Percentiles rank a stretch among this genome's conserved stretches.
phyloP scores from a whole-genome alignment of 768 basidiomycete species.

The Pholiota molesta region DNA sequence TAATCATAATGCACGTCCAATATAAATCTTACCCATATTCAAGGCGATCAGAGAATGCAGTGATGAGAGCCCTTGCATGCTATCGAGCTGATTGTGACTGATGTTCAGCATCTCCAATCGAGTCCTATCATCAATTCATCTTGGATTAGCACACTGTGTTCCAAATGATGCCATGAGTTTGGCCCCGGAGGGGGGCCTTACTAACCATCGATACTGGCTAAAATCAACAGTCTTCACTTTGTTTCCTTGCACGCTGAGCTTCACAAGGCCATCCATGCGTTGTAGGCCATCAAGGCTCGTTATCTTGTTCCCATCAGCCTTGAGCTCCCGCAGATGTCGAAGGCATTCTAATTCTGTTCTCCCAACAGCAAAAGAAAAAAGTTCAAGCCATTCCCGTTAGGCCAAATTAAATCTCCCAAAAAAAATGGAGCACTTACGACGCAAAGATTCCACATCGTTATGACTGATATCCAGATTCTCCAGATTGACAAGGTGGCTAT shows the following conservation, averaged over 20 bases:
- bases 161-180: neutral
- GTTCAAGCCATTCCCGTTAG: conserved; percentile 8
- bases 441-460: conserved; percentile 87
- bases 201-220: conserved; percentile 66
- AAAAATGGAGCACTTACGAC: conserved; percentile 58
- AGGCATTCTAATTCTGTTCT: conserved; percentile 81
- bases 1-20: neutral
- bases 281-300: conserved; percentile 74
- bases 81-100: conserved; percentile 70
- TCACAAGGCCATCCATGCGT: conserved; percentile 78
- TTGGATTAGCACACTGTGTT: neutral
- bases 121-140: conserved; percentile 37
- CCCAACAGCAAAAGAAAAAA: neutral
- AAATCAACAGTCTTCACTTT: conserved; percentile 65
- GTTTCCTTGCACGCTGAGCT: conserved; percentile 83
- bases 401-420: conserved; percentile 16
- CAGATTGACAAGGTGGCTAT: conserved; percentile 82
- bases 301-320: conserved; percentile 87
- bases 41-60: conserved; percentile 68
- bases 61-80: conserved; percentile 60
- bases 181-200: conserved; percentile 23
- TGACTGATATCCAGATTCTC: conserved; percentile 89
- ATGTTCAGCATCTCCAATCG: conserved; percentile 78
- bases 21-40: conserved; percentile 72
- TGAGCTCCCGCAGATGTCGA: conserved; percentile 84